Evolutionary conservation across 2,329 filamentous ascomycete genomes (phyloP).

Genomic region (Zymoseptoria passerinii): DNA sequence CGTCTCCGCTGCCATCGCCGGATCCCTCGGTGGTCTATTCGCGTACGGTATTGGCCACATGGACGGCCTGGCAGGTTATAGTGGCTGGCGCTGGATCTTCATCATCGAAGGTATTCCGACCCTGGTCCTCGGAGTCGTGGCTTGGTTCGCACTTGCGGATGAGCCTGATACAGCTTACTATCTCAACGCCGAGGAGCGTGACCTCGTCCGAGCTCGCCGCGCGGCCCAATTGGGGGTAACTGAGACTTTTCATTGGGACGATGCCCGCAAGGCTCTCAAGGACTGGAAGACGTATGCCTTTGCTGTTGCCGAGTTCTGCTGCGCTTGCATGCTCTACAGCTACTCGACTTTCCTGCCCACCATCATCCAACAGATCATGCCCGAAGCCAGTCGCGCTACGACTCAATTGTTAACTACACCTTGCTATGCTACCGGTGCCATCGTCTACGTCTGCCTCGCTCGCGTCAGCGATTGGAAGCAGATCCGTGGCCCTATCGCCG

Average conservation of each 20-base stretch:
- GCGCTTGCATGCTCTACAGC: constrained; percentile 69
- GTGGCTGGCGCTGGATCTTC: constrained; percentile 65
- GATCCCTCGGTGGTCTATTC: constrained; percentile 35
- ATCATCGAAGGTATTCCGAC: constrained; percentile 28
- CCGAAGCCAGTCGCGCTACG: constrained; percentile 51
- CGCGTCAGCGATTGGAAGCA: constrained; percentile 60
- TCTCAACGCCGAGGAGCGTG: constrained; percentile 51
- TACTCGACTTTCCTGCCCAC: constrained; percentile 72
- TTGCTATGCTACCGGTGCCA: constrained; percentile 64
- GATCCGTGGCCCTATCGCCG: constrained; percentile 55
- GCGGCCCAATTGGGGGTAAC: constrained; percentile 42
- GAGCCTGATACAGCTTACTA: constrained; percentile 58
- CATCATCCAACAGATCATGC: constrained; percentile 63
- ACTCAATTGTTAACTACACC: constrained; percentile 71
- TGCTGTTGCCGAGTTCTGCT: constrained; percentile 60
- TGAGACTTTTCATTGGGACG: constrained; percentile 48
- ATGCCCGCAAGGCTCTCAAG: constrained; percentile 57
- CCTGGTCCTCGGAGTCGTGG: constrained; percentile 35
- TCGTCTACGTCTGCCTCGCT: constrained; percentile 59
- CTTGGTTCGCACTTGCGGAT: constrained; percentile 48
- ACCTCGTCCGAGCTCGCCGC: constrained; percentile 46
- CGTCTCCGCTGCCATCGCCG: constrained; percentile 39
- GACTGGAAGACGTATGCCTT: constrained; percentile 74
- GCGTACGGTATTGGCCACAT: constrained; percentile 56
- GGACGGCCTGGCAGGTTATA: constrained; percentile 54